Evolutionary conservation across 371 early-diverging fungal species (phyloP).

Genomic region (Actinomortierella ambigua): DNA sequence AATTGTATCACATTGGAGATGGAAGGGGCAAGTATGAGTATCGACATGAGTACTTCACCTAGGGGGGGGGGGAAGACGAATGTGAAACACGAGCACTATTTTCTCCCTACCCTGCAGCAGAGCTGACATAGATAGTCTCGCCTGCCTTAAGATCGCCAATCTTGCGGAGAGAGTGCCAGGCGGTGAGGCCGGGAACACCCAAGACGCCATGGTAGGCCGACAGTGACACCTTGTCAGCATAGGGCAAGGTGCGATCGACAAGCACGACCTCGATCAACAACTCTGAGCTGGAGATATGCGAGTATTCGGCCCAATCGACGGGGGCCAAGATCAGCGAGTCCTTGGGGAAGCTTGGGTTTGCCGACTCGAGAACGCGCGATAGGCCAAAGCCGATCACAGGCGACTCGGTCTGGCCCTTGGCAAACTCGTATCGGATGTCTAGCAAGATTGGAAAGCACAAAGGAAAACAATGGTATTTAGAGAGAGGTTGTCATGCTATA

Average conservation of each 20-base stretch:
- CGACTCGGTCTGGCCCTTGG: background rate
- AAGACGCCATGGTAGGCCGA: background rate
- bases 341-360: background rate
- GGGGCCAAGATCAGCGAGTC: background rate
- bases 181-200: constrained; percentile 5
- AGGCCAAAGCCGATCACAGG: constrained; percentile 3
- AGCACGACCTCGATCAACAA: background rate
- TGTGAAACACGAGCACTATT: too few species aligned
- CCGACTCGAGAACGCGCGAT: background rate
- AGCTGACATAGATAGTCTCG: constrained; percentile 3
- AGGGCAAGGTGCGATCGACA: too few species aligned
- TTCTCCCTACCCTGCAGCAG: constrained; percentile 3
- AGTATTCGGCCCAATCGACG: constrained; percentile 4
- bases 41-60: too few species aligned
- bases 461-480: too few species aligned
- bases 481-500: too few species aligned
- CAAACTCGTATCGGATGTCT: too few species aligned
- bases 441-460: background rate
- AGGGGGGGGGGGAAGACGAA: background rate
- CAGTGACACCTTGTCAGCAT: background rate
- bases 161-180: constrained; percentile 4
- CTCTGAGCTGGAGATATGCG: background rate
- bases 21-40: background rate
- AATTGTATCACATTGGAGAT: too few species aligned
- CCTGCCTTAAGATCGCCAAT: constrained; percentile 7